Evolutionary conservation across 345 rosid genomes (phyloP).

Genomic region (Eucalyptus tenuipes): DNA sequence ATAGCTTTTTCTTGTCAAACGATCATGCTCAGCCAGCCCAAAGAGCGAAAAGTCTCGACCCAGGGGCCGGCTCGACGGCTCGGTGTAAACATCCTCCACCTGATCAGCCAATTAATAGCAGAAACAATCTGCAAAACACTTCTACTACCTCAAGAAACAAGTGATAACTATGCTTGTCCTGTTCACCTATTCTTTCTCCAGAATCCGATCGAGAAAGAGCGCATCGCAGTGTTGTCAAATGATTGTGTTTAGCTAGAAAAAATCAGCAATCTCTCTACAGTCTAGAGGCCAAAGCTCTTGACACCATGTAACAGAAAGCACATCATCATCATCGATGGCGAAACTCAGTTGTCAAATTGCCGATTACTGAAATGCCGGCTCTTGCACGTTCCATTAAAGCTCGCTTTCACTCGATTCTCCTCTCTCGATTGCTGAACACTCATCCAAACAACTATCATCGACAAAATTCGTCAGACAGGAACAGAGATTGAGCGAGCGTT

Average conservation of each 20-base stretch:
- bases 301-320: too few species aligned
- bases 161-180: neutral
- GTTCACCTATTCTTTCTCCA: neutral
- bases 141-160: neutral
- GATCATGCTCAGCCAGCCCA: neutral
- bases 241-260: neutral
- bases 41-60: neutral
- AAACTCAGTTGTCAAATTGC: neutral
- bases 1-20: too few species aligned
- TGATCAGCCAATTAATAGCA: neutral
- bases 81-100: neutral
- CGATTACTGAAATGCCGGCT: neutral
- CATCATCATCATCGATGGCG: too few species aligned
- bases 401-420: neutral
- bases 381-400: neutral
- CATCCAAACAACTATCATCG: neutral
- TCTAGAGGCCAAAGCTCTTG: too few species aligned
- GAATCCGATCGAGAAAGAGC: neutral
- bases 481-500: neutral
- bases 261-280: too few species aligned
- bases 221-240: neutral
- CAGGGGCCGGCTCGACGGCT: fast-evolving
- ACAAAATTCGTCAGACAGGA: neutral
- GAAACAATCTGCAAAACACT: neutral
- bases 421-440: neutral